Evolutionary conservation across 768 basidiomycete species (phyloP).

Genomic region (Psilocybe cyanescens): DNA sequence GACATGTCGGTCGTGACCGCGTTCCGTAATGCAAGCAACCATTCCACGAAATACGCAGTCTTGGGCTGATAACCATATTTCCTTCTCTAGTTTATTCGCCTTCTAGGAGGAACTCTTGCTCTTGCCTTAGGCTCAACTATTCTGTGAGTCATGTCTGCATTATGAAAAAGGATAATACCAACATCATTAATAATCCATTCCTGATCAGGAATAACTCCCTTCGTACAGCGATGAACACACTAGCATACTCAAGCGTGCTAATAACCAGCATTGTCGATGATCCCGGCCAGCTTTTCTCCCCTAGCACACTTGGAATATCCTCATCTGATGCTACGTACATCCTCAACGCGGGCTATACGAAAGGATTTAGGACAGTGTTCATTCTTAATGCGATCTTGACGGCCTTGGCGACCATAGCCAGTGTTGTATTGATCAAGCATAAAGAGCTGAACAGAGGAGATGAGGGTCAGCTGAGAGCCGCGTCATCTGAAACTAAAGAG

Average conservation of each 20-base stretch:
- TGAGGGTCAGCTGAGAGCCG: conserved; percentile 47
- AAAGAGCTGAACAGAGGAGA: conserved; percentile 62
- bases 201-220: conserved; percentile 50
- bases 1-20: conserved; percentile 83
- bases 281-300: conserved; percentile 40
- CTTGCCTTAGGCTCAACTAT: conserved; percentile 66
- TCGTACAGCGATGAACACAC: conserved; percentile 38
- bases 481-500: neutral
- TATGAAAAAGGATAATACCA: neutral
- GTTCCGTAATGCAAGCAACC: conserved; percentile 54
- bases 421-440: conserved; percentile 64
- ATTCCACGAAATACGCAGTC: neutral
- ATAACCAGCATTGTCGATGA: conserved; percentile 53
- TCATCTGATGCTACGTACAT: conserved; percentile 39
- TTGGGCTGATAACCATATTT: neutral
- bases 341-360: conserved; percentile 52
- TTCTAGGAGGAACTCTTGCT: conserved; percentile 71
- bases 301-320: conserved; percentile 39
- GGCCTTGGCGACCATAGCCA: conserved; percentile 55
- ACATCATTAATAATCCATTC: neutral
- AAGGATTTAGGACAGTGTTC: conserved; percentile 63
- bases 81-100: conserved; percentile 57
- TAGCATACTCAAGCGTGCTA: conserved; percentile 38
- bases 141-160: conserved; percentile 38
- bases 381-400: conserved; percentile 61